Conservation (phyloP, 306 rosid genomes). For the Cucurbita moschata region DNA sequence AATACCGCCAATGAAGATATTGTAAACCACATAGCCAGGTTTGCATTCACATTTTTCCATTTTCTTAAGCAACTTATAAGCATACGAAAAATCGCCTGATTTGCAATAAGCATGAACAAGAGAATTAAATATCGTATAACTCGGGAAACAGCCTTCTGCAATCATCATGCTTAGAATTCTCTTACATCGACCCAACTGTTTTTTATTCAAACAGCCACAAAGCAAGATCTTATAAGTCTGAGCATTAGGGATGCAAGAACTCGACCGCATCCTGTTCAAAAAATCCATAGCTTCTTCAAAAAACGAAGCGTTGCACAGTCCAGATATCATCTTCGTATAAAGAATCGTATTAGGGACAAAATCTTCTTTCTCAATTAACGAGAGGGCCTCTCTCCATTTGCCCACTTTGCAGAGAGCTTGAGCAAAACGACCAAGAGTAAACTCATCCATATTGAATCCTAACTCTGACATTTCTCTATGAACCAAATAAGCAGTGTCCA, state of each 20-base stretch:
- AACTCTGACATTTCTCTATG: slow-evolving; percentile 52
- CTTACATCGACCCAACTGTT: slow-evolving; percentile 67
- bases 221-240: slow-evolving; percentile 51
- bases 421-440: slow-evolving; percentile 40
- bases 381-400: slow-evolving; percentile 45
- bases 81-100: slow-evolving; percentile 49
- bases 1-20: slow-evolving; percentile 57
- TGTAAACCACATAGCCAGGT: slow-evolving; percentile 64
- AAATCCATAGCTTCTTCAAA: slow-evolving; percentile 70
- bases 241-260: slow-evolving; percentile 63
- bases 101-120: slow-evolving; percentile 68
- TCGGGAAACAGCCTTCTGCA: slow-evolving; percentile 70
- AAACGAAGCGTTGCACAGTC: slow-evolving; percentile 66
- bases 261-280: slow-evolving; percentile 53
- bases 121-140: slow-evolving; percentile 52
- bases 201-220: slow-evolving; percentile 59
- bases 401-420: slow-evolving; percentile 55
- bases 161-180: slow-evolving; percentile 79
- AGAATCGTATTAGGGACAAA: slow-evolving; percentile 41
- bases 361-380: slow-evolving; percentile 43
- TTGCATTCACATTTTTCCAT: slow-evolving; percentile 46
- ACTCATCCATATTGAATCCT: slow-evolving; percentile 56
- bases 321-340: slow-evolving; percentile 67
- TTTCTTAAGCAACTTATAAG: slow-evolving; percentile 57
- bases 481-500: slow-evolving; percentile 60